These are phyloP conservation scores for Gymnopus androsaceus DNA, from an alignment of 1,284 basidiomycete genomes.

Conservation along the genomic window DNA sequence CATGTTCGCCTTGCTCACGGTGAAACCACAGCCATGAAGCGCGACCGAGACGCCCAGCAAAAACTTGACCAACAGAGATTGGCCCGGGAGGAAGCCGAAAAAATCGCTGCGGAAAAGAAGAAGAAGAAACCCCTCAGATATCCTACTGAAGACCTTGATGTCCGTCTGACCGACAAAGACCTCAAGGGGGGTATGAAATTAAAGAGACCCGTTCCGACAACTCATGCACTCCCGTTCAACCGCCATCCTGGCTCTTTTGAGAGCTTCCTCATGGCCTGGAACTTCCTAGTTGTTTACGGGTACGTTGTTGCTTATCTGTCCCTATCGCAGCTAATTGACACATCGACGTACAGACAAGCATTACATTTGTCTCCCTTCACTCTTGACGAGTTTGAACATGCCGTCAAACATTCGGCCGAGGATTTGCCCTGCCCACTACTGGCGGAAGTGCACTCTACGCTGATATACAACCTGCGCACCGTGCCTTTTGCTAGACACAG, in stretches of 20 bases:
- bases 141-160: constrained; percentile 81
- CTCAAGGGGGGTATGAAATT: constrained; percentile 73
- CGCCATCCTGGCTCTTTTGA: constrained; percentile 76
- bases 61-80: constrained; percentile 67
- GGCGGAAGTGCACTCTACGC: constrained; percentile 84
- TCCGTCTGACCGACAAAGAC: constrained; percentile 75
- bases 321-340: constrained; percentile 8
- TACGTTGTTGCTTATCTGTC: constrained; percentile 39
- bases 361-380: constrained; percentile 89
- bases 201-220: constrained; percentile 70
- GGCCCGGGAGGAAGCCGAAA: constrained; percentile 70
- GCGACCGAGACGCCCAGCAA: constrained; percentile 67
- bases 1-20: constrained; percentile 26
- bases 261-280: constrained; percentile 86
- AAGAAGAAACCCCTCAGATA: constrained; percentile 90
- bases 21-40: constrained; percentile 44
- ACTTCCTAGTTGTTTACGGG: constrained; percentile 92
- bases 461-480: constrained; percentile 89
- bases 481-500: constrained; percentile 70
- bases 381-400: constrained; percentile 90
- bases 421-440: constrained; percentile 80
- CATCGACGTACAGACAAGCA: constrained; percentile 61
- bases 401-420: constrained; percentile 74
- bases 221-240: constrained; percentile 72
- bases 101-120: constrained; percentile 73